Evolutionary conservation across 257 asterid species (phyloP).

Genomic region (Handroanthus guayacan): DNA sequence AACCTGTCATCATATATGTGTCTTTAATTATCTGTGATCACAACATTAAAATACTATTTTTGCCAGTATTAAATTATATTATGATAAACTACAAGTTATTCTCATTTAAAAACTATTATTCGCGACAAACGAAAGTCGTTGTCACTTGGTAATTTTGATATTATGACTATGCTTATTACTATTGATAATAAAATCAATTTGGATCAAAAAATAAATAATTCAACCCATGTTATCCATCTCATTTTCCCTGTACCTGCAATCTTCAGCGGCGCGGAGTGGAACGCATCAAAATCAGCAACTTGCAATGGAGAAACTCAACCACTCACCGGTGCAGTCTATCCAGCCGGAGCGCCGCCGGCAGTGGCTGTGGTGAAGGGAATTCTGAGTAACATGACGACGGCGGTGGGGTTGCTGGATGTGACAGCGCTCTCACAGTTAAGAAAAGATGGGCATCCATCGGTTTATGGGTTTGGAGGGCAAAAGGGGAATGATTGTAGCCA

Average conservation of each 20-base stretch:
- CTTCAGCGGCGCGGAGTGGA: conserved; percentile 71
- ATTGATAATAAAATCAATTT: too few species aligned
- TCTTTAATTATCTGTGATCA: too few species aligned
- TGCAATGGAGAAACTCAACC: conserved; percentile 68
- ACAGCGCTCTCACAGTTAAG: conserved; percentile 68
- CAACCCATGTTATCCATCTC: too few species aligned
- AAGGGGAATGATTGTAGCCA: conserved; percentile 74
- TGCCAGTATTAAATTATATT: too few species aligned
- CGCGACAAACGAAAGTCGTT: too few species aligned
- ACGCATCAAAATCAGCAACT: conserved; percentile 41
- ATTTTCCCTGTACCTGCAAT: background rate
- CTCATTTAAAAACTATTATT: too few species aligned
- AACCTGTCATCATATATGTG: too few species aligned
- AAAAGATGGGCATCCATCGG: conserved; percentile 81
- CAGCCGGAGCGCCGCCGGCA: conserved; percentile 59
- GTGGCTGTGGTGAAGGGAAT: conserved; percentile 69
- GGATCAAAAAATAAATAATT: too few species aligned
- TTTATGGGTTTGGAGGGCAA: conserved; percentile 46
- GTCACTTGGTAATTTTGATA: too few species aligned
- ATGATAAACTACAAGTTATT: too few species aligned
- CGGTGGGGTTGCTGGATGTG: conserved; percentile 64
- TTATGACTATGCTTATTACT: too few species aligned
- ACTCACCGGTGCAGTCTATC: conserved; percentile 44
- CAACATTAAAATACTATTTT: too few species aligned
- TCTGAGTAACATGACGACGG: conserved; percentile 53